Evolutionary conservation across 306 rosid genomes (phyloP).

Genomic region (Begonia loranthoides): DNA sequence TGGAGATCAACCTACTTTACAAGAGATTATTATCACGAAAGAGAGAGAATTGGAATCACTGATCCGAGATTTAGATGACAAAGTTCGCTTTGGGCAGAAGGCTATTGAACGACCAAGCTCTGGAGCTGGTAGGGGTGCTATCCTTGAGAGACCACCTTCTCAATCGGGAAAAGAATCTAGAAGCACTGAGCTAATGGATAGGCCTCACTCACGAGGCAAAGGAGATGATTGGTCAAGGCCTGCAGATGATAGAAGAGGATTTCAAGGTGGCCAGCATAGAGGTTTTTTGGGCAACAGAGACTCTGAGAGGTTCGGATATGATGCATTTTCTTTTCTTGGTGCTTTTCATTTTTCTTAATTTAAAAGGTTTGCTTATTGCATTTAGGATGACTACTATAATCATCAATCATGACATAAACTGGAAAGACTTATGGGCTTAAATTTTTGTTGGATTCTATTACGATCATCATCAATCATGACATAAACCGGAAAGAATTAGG

Average conservation of each 20-base stretch:
- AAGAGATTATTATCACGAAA: slow-evolving; percentile 21
- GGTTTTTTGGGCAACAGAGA: slow-evolving; percentile 66
- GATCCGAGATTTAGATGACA: slow-evolving; percentile 64
- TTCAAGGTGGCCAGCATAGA: slow-evolving; percentile 58
- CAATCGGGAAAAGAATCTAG: slow-evolving; percentile 65
- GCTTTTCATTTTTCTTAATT: not conserved
- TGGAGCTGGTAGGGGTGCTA: slow-evolving; percentile 40
- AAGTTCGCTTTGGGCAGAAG: slow-evolving; percentile 89
- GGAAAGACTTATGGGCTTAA: not conserved
- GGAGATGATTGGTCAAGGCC: slow-evolving; percentile 60
- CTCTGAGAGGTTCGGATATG: slow-evolving; percentile 44
- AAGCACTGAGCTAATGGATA: slow-evolving; percentile 46
- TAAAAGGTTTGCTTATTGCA: not conserved
- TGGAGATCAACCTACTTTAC: slow-evolving; percentile 25
- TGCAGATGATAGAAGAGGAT: slow-evolving; percentile 61
- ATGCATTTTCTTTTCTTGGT: slow-evolving; percentile 4
- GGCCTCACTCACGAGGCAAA: slow-evolving; percentile 72
- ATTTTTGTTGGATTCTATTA: not conserved
- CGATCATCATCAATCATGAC: too few relatives aligned
- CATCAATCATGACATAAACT: not conserved
- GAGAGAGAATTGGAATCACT: slow-evolving; percentile 65
- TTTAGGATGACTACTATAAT: not conserved
- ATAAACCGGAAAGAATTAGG: too few relatives aligned
- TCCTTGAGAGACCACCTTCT: slow-evolving; percentile 57
- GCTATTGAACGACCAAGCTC: slow-evolving; percentile 84